Percentiles rank a stretch among this genome's conserved stretches.
These are phyloP conservation scores for Aspergillus aculeatinus DNA, from an alignment of 2,329 filamentous ascomycete species.

Conservation along the genomic window DNA sequence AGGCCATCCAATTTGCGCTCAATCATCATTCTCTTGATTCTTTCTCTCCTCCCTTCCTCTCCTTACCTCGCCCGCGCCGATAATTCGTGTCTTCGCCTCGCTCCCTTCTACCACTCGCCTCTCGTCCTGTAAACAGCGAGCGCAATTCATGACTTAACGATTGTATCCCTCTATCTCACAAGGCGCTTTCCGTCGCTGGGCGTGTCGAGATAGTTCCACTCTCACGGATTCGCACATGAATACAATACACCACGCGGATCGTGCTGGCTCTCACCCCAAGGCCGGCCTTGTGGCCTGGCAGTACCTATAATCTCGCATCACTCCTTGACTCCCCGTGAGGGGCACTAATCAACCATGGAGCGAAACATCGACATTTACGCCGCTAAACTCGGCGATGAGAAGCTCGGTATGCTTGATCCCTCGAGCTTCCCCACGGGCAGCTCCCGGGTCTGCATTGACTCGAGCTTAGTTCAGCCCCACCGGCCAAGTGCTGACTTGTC, in stretches of 20 bases:
- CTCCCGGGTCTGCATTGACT: not conserved
- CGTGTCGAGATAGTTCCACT: constrained; percentile 26
- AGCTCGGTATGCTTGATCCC: constrained; percentile 43
- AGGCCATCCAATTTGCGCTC: constrained; percentile 33
- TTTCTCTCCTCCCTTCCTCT: constrained; percentile 15
- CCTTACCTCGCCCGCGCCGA: not conserved
- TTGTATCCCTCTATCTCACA: constrained; percentile 21
- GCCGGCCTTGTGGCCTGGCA: constrained; percentile 44
- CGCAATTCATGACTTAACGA: constrained; percentile 36
- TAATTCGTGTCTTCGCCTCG: constrained; percentile 14
- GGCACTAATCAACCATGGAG: constrained; percentile 38
- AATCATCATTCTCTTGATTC: constrained; percentile 22
- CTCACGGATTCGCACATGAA: constrained; percentile 33
- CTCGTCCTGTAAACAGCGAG: constrained; percentile 5
- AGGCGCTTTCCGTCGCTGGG: constrained; percentile 26
- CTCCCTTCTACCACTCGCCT: constrained; percentile 15
- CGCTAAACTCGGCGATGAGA: constrained; percentile 49
- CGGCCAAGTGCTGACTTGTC: not conserved
- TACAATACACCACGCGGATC: constrained; percentile 19
- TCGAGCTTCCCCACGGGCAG: not conserved
- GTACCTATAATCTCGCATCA: constrained; percentile 23
- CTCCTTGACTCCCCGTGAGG: constrained; percentile 21
- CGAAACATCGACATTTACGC: constrained; percentile 52
- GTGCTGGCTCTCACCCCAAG: constrained; percentile 30
- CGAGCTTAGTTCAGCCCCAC: not conserved